Evolutionary conservation across 2,329 filamentous ascomycete species (phyloP), one percentile per base, ranked within the genome.

Genomic region (Tolypocladium nubicola): DNA sequence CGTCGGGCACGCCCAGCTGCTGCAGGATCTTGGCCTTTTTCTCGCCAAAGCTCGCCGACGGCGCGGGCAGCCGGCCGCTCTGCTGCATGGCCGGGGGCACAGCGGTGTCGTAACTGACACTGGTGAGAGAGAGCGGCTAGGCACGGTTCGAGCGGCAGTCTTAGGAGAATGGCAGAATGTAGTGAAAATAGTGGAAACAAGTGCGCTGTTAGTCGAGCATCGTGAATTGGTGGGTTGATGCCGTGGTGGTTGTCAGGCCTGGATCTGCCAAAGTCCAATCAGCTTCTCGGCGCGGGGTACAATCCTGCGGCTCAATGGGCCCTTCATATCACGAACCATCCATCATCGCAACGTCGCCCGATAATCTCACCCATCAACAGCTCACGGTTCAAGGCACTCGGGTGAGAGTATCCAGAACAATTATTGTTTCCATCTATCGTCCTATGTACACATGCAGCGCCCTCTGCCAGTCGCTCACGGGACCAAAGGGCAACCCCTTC

Each of bases 1-100:
- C 79, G 49, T 83, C 81, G 1, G 90, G 87, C 4, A 84, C 77
- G 10, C 83, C 76, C 3, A 97, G 84, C 62, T 86, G 82, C 47
- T 79, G 73, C 16, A 97, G 75, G 62, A 96, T 95, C 59, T 80
- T 84, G 55, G 73, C 69, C 72, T 97, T 97, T 68, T 84, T 88
- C 52, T 71, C 67, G 45, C 72, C 54, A 66, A 89, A 89, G 40
- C 62, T 59, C 16, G 66, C 57, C 6, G 71, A 68, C 4, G 71
- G 69, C n/a, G 60, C 56, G 19, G 67, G 68, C 54, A 72, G 64
- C 37, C 21, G 37, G 53, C 53, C 43, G 41, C 19, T 39, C 38
- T 58, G 61, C 52, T 65, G 65, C 70, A 71, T 71, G 38, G 26
- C 26, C 26, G 26, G 26, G 26, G 26, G 26, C 26, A 30, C 26